Evolutionary conservation across 495 filamentous ascomycete genomes (phyloP).

Genomic region (Xeromyces bisporus): DNA sequence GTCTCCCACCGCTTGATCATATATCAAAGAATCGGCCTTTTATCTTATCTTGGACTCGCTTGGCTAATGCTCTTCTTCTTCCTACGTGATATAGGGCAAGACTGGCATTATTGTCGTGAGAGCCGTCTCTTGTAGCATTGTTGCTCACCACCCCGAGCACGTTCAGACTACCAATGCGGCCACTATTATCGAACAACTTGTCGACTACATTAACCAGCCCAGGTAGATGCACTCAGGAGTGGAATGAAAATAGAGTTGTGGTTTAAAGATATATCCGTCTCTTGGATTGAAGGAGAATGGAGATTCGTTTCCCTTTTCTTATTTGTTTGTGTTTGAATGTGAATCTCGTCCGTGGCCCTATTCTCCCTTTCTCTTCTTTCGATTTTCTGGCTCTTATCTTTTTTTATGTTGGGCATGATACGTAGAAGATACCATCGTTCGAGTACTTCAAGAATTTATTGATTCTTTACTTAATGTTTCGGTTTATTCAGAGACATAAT

Average conservation of each 20-base stretch:
- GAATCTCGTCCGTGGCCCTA: background rate
- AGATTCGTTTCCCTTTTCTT: background rate
- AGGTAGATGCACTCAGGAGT: background rate
- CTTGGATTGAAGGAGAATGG: background rate
- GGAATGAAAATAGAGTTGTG: background rate
- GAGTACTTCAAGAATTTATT: too few species aligned
- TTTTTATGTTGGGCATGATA: too few species aligned
- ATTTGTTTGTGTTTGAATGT: background rate
- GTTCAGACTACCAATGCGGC: conserved; percentile 35
- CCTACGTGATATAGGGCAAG: conserved; percentile 57
- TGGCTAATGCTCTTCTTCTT: background rate
- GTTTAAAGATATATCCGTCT: background rate
- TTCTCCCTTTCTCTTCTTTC: background rate
- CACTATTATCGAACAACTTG: conserved; percentile 23
- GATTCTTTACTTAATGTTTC: too few species aligned
- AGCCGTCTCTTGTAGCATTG: conserved; percentile 68
- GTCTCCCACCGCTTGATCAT: too few species aligned
- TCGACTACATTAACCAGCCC: conserved; percentile 28
- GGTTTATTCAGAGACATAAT: too few species aligned
- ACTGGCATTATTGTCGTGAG: conserved; percentile 64
- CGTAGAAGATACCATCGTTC: too few species aligned
- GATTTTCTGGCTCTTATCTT: too few species aligned
- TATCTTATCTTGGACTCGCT: too few species aligned
- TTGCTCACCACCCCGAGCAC: conserved; percentile 66
- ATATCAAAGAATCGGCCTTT: too few species aligned